phyloP scores from a whole-genome alignment of 2,329 filamentous ascomycete species.

The Trichoderma sp. region DNA sequence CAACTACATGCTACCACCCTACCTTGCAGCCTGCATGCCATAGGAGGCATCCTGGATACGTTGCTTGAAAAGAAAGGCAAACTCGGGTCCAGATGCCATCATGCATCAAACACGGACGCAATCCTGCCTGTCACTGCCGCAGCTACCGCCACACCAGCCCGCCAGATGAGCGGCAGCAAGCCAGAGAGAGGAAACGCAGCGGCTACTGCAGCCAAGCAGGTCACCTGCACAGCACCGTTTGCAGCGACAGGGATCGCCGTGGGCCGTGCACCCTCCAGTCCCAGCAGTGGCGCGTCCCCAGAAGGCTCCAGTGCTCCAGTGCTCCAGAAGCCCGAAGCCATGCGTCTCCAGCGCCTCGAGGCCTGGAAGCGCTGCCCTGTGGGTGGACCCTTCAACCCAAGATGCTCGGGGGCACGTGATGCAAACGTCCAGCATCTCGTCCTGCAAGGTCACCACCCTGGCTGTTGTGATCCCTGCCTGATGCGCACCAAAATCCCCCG shows the following conservation, averaged over 20 bases:
- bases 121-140: background rate
- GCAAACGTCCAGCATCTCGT: conserved; percentile 14
- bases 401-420: conserved; percentile 22
- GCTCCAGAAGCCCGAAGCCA: conserved; percentile 2
- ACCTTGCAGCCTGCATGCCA: background rate
- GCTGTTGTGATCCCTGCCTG: conserved; percentile 15
- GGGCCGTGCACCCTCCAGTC: conserved; percentile 9
- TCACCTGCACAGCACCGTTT: conserved; percentile 32
- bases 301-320: conserved; percentile 1
- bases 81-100: background rate
- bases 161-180: background rate
- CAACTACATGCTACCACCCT: background rate
- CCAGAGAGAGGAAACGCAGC: background rate
- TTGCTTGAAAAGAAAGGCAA: background rate
- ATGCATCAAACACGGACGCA: background rate
- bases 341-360: background rate
- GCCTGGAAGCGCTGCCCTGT: background rate
- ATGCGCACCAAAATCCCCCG: conserved; percentile 20
- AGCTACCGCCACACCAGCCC: background rate
- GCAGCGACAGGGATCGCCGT: conserved; percentile 18
- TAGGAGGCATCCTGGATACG: background rate
- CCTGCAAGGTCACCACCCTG: conserved; percentile 24
- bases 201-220: conserved; percentile 27
- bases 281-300: conserved; percentile 7
- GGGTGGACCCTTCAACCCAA: background rate